These are phyloP conservation scores for Ceratorhiza oryzae-sativae DNA, from an alignment of 1,284 basidiomycete species.

Conservation along the genomic window DNA sequence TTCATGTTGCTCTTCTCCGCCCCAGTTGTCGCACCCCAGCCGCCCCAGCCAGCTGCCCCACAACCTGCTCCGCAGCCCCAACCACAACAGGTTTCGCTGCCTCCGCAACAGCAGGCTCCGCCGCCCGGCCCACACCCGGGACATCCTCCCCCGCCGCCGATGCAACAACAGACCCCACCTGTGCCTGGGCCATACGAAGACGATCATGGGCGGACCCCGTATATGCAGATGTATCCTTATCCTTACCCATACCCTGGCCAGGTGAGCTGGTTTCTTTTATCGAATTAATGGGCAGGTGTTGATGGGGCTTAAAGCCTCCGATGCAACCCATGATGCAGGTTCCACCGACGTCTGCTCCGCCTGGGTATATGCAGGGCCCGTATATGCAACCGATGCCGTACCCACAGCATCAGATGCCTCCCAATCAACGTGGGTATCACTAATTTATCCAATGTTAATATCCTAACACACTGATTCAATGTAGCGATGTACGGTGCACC, in stretches of 20 bases:
- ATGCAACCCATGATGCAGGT: constrained; percentile 78
- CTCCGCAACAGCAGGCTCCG: constrained; percentile 51
- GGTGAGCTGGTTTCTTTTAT: constrained; percentile 55
- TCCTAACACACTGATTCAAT: constrained; percentile 16
- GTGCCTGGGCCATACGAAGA: constrained; percentile 77
- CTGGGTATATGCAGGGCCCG: constrained; percentile 73
- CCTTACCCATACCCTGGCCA: constrained; percentile 77
- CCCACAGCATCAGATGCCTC: constrained; percentile 70
- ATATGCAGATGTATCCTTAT: constrained; percentile 68
- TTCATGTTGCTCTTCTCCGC: constrained; percentile 75
- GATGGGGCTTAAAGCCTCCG: constrained; percentile 40
- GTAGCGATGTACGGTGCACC: constrained; percentile 79
- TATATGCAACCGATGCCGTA: constrained; percentile 86
- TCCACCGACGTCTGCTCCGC: constrained; percentile 67
- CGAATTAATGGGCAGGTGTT: constrained; percentile 15
- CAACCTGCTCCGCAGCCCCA: constrained; percentile 39
- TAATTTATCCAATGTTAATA: background rate
- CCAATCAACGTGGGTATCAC: constrained; percentile 60
- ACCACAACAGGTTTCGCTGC: constrained; percentile 47
- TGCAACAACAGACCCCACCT: constrained; percentile 36
- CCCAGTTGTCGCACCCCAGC: constrained; percentile 50
- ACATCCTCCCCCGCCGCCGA: constrained; percentile 21
- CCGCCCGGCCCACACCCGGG: constrained; percentile 29
- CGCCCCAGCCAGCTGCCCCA: constrained; percentile 56
- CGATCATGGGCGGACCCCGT: constrained; percentile 51